Percentiles rank a stretch among this genome's conserved stretches.
Evolutionary conservation across 306 rosid species (phyloP).

Genomic region (Inga leiocalycina): DNA sequence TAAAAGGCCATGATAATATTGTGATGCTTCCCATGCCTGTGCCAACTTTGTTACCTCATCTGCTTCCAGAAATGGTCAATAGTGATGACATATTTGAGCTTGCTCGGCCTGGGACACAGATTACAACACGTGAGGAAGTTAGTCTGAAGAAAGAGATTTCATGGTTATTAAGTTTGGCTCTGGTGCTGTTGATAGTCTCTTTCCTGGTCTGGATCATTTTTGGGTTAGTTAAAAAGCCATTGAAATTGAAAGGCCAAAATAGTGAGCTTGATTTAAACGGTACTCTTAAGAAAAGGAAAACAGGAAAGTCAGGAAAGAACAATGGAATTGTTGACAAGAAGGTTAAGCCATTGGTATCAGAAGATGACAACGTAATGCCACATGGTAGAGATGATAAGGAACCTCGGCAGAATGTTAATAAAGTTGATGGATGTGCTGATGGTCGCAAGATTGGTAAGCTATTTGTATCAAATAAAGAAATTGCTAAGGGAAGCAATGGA

Average conservation of each 20-base stretch:
- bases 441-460: constrained; percentile 75
- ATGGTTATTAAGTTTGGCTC: constrained; percentile 27
- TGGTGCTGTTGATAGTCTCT: constrained; percentile 29
- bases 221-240: constrained; percentile 17
- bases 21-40: constrained; percentile 30
- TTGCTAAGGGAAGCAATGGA: constrained; percentile 83
- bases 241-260: constrained; percentile 26
- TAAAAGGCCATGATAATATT: not conserved
- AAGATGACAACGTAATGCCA: constrained; percentile 31
- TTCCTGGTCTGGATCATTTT: constrained; percentile 32
- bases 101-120: constrained; percentile 24
- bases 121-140: constrained; percentile 10
- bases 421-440: constrained; percentile 38
- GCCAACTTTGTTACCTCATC: constrained; percentile 17
- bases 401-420: constrained; percentile 2
- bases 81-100: constrained; percentile 25
- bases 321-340: constrained; percentile 33
- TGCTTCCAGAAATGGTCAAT: constrained; percentile 3
- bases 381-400: constrained; percentile 16
- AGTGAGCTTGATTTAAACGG: constrained; percentile 34
- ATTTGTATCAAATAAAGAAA: constrained; percentile 53
- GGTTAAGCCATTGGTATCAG: constrained; percentile 32
- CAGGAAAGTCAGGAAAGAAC: constrained; percentile 44
- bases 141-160: constrained; percentile 2
- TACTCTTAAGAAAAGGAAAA: constrained; percentile 54